Conservation (phyloP, 352 stramenopile species). For the Phytophthora tentaculata region DNA sequence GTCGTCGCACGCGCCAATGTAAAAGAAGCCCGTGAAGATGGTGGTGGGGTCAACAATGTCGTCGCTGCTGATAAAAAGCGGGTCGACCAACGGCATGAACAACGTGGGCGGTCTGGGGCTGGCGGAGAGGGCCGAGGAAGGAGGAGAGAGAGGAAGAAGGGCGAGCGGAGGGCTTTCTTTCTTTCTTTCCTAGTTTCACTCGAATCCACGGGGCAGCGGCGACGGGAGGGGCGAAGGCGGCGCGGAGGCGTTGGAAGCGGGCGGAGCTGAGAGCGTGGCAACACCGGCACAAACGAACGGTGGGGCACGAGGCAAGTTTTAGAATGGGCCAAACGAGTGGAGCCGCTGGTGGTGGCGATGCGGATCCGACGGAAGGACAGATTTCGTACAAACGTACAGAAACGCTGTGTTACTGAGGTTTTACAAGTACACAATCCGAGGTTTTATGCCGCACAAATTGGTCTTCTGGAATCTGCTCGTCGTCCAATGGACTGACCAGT, state of each 20-base stretch:
- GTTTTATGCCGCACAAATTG: conserved; percentile 23
- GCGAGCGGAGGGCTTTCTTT: conserved; percentile 25
- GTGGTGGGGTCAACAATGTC: conserved; percentile 89
- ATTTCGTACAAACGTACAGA: conserved; percentile 6
- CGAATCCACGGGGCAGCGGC: conserved; percentile 4
- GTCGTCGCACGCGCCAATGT: conserved; percentile 91
- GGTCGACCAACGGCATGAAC: conserved; percentile 86
- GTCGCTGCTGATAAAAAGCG: conserved; percentile 74
- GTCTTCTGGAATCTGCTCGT: neutral
- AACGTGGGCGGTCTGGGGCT: conserved; percentile 39
- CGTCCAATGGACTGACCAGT: neutral
- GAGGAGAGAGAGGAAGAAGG: conserved; percentile 25
- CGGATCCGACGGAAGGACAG: conserved; percentile 28
- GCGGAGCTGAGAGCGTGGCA: neutral
- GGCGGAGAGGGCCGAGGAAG: conserved; percentile 18
- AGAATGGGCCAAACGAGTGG: conserved; percentile 38
- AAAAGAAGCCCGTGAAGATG: conserved; percentile 92
- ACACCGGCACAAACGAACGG: conserved; percentile 11
- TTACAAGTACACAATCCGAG: conserved; percentile 5
- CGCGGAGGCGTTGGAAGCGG: neutral
- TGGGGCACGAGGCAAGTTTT: conserved; percentile 25
- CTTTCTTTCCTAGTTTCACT: conserved; percentile 23
- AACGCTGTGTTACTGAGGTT: neutral
- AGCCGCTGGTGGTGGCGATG: conserved; percentile 9
- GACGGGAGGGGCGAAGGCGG: neutral